A percentile compares a stretch with the other conserved stretches of the same genome.
These are phyloP conservation scores for Candida caryicola DNA, from an alignment of 805 yeast species.

Conservation along the genomic window DNA sequence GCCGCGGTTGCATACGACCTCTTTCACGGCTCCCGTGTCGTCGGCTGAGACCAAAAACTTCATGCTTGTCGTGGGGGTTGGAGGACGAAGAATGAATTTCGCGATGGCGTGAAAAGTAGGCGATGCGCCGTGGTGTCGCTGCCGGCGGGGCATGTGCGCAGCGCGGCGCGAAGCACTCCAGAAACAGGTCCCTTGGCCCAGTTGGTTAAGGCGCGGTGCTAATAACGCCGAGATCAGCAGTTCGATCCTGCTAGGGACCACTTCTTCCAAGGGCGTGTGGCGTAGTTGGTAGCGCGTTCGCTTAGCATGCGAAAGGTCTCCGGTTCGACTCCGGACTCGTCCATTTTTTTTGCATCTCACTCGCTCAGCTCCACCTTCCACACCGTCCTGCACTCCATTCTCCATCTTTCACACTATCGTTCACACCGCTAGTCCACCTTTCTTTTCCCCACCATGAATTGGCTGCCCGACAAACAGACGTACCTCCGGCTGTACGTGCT, in stretches of 20 bases:
- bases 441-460: constrained; percentile 3
- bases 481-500: constrained; percentile 13
- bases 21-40: constrained; percentile 66
- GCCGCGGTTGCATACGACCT: constrained; percentile 59
- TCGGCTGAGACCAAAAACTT: constrained; percentile 61
- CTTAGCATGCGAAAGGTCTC: constrained; percentile 51
- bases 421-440: too few relatives aligned
- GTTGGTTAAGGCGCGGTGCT: constrained; percentile 55
- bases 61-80: constrained; percentile 35
- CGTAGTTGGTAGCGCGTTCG: constrained; percentile 51
- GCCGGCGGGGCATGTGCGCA: background rate
- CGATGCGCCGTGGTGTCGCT: background rate
- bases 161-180: background rate
- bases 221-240: constrained; percentile 69
- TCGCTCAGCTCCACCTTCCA: background rate
- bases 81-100: too few relatives aligned
- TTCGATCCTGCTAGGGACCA: constrained; percentile 86
- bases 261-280: constrained; percentile 41
- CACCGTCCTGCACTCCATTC: too few relatives aligned
- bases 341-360: constrained; percentile 27
- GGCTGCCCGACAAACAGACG: constrained; percentile 18
- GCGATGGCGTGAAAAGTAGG: constrained; percentile 1
- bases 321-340: constrained; percentile 45
- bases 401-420: too few relatives aligned
- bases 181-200: constrained; percentile 50